phyloP scores from a whole-genome alignment of 345 rosid species.

The Clausena lansium region DNA sequence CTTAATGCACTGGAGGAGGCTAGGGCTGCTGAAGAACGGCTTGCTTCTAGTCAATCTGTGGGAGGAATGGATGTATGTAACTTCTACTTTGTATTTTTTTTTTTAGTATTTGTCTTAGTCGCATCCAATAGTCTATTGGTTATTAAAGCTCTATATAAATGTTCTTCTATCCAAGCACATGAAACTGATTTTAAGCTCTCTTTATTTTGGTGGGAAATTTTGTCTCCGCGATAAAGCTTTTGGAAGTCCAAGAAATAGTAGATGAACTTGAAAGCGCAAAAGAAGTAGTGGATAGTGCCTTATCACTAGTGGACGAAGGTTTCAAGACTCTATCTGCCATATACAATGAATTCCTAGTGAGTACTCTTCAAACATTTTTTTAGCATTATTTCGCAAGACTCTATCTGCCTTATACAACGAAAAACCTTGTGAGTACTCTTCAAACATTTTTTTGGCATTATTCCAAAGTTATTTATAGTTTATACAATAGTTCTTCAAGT shows the following conservation, averaged over 20 bases:
- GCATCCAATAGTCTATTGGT: not conserved
- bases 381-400: constrained; percentile 33
- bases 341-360: constrained; percentile 48
- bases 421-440: constrained; percentile 51
- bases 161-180: not conserved
- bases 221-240: constrained; percentile 38
- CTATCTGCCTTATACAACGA: constrained; percentile 36
- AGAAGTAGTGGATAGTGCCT: constrained; percentile 41
- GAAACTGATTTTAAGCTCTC: constrained; percentile 23
- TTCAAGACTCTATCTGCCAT: constrained; percentile 50
- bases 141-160: not conserved
- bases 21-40: constrained; percentile 48
- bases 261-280: constrained; percentile 49
- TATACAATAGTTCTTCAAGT: not conserved
- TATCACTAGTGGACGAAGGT: constrained; percentile 56
- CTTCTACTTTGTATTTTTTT: constrained; percentile 9
- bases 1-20: constrained; percentile 62
- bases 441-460: not conserved
- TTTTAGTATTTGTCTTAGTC: not conserved
- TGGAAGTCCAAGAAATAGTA: constrained; percentile 53
- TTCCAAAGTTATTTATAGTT: not conserved
- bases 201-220: constrained; percentile 33
- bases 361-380: constrained; percentile 28
- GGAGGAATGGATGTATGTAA: constrained; percentile 38
- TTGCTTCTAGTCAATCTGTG: constrained; percentile 42